Conservation (phyloP, 495 filamentous ascomycete species). For the Penicillium chermesinum region DNA sequence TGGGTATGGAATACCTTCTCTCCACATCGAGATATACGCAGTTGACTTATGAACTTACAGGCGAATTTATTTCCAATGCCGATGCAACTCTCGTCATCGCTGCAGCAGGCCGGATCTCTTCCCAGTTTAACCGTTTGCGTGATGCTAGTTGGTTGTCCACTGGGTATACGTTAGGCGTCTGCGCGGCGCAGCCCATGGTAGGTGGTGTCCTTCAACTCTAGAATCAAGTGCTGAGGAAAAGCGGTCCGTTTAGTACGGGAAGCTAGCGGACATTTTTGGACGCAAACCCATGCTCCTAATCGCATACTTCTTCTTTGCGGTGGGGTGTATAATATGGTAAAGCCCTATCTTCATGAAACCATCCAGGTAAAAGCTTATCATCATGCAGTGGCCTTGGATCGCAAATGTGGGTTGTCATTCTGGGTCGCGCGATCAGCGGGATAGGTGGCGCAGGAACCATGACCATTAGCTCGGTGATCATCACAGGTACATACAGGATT, state of each 20-base stretch:
- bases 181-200: slow-evolving; percentile 54
- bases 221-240: not conserved
- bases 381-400: slow-evolving; percentile 44
- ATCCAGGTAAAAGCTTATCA: not conserved
- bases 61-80: slow-evolving; percentile 59
- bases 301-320: slow-evolving; percentile 39
- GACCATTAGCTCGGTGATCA: slow-evolving; percentile 54
- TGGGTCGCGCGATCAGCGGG: slow-evolving; percentile 55
- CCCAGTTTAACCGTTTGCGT: slow-evolving; percentile 56
- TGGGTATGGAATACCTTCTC: slow-evolving; percentile 19
- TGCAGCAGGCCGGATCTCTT: slow-evolving; percentile 57
- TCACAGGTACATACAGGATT: slow-evolving; percentile 42
- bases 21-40: not conserved
- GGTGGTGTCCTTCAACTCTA: not conserved
- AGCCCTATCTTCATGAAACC: not conserved
- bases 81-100: slow-evolving; percentile 61
- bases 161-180: slow-evolving; percentile 55
- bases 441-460: slow-evolving; percentile 55
- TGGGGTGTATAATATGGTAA: slow-evolving; percentile 41
- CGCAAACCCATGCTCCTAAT: slow-evolving; percentile 35
- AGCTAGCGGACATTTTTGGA: slow-evolving; percentile 45
- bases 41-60: slow-evolving; percentile 26
- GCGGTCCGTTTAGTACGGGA: slow-evolving; percentile 33
- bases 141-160: slow-evolving; percentile 65
- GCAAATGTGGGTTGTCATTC: slow-evolving; percentile 48